These are phyloP conservation scores for Blattamonas nauphoetae DNA, from an alignment of 78 protist species.

Conservation along the genomic window DNA sequence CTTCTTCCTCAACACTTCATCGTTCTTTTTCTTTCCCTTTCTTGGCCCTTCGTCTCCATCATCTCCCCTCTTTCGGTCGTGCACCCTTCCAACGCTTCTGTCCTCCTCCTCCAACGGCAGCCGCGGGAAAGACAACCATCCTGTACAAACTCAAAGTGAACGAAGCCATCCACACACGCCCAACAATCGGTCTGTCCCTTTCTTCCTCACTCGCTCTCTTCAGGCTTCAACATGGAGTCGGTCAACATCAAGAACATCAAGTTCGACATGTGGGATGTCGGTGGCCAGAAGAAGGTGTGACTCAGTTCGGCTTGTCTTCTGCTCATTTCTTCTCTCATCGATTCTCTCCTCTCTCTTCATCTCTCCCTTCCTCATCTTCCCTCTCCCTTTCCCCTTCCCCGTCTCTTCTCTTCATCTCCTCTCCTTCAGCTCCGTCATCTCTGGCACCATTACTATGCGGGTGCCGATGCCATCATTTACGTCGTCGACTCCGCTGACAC, in stretches of 20 bases:
- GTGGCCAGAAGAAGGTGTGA: constrained; percentile 24
- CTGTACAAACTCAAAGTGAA: background rate
- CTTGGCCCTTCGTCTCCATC: no score
- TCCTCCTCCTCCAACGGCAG: no score
- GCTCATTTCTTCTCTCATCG: no score
- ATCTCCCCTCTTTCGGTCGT: no score
- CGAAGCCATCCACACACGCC: background rate
- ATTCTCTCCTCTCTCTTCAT: no score
- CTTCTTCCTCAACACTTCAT: no score
- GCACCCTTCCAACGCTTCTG: no score
- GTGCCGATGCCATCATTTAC: background rate
- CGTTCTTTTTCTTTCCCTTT: no score
- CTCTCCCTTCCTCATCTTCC: no score
- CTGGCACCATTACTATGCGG: background rate
- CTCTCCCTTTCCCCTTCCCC: no score
- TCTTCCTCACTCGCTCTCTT: background rate
- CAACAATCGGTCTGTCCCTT: constrained; percentile 23
- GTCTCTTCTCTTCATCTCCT: no score
- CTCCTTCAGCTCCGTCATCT: constrained; percentile 8
- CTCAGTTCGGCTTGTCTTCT: no score
- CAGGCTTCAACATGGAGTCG: background rate
- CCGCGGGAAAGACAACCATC: background rate
- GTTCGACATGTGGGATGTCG: constrained; percentile 9
- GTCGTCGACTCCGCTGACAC: background rate
- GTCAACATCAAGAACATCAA: background rate